A percentile compares a stretch with the other conserved stretches of the same genome.
These are phyloP conservation scores for Crithidia brevicula DNA, from an alignment of 208 protist genomes.

Conservation along the genomic window DNA sequence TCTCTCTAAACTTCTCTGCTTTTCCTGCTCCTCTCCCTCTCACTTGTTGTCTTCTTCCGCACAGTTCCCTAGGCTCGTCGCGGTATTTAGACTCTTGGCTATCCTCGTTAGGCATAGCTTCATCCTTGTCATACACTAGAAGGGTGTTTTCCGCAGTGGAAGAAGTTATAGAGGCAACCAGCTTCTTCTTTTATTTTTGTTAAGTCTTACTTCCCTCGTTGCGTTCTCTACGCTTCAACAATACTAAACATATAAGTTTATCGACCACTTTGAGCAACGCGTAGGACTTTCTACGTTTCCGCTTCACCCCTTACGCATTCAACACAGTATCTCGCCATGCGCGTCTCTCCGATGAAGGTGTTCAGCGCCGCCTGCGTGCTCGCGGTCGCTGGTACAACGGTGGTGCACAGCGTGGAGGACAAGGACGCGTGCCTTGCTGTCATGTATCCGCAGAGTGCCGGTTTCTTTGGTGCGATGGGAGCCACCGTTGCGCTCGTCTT, in stretches of 20 bases:
- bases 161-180: too few species aligned
- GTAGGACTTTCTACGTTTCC: background rate
- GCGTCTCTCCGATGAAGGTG: constrained; percentile 17
- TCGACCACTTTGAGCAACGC: too few species aligned
- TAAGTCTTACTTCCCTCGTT: too few species aligned
- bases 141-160: too few species aligned
- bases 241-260: too few species aligned
- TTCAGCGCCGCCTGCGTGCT: constrained; percentile 17
- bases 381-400: constrained; percentile 2
- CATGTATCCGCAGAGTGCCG: constrained; percentile 86
- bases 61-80: too few species aligned
- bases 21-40: background rate
- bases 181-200: too few species aligned
- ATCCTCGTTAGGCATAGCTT: too few species aligned
- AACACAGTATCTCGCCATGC: background rate
- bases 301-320: background rate
- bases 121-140: too few species aligned
- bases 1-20: background rate
- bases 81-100: too few species aligned
- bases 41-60: too few species aligned
- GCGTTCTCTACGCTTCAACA: too few species aligned
- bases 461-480: constrained; percentile 82
- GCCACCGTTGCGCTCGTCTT: constrained; percentile 81
- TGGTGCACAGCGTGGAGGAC: constrained; percentile 20
- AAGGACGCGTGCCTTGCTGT: constrained; percentile 52